phyloP scores from a whole-genome alignment of 176 grass and related monocot species.

The Eragrostis nindensis region DNA sequence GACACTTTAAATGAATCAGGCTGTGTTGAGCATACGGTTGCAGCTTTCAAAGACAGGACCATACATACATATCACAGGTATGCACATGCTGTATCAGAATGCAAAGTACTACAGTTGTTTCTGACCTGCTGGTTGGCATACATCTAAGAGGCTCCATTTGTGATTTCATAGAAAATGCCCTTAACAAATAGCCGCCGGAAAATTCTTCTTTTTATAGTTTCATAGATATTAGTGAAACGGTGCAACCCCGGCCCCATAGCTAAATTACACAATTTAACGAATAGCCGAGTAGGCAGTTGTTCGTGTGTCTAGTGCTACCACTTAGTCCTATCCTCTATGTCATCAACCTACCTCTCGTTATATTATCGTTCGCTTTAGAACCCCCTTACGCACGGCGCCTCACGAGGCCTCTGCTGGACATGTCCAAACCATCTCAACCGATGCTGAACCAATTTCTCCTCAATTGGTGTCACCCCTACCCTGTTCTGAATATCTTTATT shows the following conservation, averaged over 20 bases:
- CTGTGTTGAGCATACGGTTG: conserved; percentile 95
- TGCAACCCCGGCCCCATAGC: background rate
- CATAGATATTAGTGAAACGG: background rate
- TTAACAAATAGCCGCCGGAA: too few species aligned
- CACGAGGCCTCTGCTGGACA: too few species aligned
- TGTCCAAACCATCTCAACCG: too few species aligned
- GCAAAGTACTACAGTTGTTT: background rate
- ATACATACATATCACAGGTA: conserved; percentile 99
- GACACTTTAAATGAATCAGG: conserved; percentile 98
- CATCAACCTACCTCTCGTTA: too few species aligned
- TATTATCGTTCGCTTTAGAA: too few species aligned
- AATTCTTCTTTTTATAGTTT: too few species aligned
- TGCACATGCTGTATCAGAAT: conserved; percentile 10
- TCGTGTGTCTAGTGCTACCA: background rate
- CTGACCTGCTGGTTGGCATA: conserved; percentile 8
- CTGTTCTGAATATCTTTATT: too few species aligned
- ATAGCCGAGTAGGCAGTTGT: background rate
- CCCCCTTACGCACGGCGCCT: too few species aligned
- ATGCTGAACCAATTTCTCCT: too few species aligned
- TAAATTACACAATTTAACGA: background rate
- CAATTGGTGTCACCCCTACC: too few species aligned
- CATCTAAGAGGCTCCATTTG: background rate
- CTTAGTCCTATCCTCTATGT: background rate
- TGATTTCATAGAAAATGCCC: conserved; percentile 16
- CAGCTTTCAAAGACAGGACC: conserved; percentile 90